Evolutionary conservation across 352 stramenopile species (phyloP), one percentile per base, ranked within the genome.

Genomic region (Aphanomyces euteiches): DNA sequence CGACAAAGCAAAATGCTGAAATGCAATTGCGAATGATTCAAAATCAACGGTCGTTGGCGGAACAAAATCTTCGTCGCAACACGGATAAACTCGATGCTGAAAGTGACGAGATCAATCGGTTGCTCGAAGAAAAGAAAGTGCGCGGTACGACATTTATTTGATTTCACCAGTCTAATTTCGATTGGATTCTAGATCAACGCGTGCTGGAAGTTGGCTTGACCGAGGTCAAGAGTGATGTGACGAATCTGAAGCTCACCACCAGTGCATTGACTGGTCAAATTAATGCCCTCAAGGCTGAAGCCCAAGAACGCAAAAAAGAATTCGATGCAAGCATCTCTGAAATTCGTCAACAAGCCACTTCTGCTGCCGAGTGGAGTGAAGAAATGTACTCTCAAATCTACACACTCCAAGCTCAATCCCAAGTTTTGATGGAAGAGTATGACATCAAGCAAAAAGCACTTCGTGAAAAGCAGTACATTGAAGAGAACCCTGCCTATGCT

Each of bases 401-500:
- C 54, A 39, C 43, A 3, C 21, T 70, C 7, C 64, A 70, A 61
- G 64, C 64, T n/a, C 50, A 70, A 21, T 60, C 64, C 5, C 64
- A 70, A 36, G 36, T 70, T 3, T 50, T 70, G 40, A 70, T 70
- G 64, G 64, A 45, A 10, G 64, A 70, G 40, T 70, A 70, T 39
- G 64, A 70, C 40, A 47, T 50, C 64, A 70, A 70, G 54, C 64
- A 70, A 63, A 45, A 47, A 10, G 54, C 37, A 4, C 34, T 70
- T 10, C 64, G 64, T 5, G 64, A 70, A 34, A 70, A 70, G 64
- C 64, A 70, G 64, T 70, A 70, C 64, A 70, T 70, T 28, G 64
- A 70, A 38, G 64, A 70, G 47, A 70, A 70, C 40, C 64, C 64
- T 19, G 41, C 37, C n/a, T 70, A 70, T 36, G 6, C 64, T 3